These are phyloP conservation scores for Chionographis japonica DNA, from an alignment of 106 monocot genomes.

Conservation along the genomic window DNA sequence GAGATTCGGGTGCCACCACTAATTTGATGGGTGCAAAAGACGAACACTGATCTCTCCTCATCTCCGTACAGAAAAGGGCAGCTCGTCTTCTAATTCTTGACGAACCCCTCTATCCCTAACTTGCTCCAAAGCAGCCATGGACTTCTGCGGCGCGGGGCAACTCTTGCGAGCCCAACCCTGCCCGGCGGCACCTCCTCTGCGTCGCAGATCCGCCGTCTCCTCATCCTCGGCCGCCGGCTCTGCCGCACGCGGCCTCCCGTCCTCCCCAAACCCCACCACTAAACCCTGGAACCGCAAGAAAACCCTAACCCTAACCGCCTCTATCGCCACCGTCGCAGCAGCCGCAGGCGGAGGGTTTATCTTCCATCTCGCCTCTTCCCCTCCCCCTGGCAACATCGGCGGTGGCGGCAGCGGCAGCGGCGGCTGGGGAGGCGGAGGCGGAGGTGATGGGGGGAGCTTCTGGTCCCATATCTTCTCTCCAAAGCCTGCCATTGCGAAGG, in stretches of 20 bases:
- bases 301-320: slow-evolving; percentile 13
- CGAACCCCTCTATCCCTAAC: too few species aligned
- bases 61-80: too few species aligned
- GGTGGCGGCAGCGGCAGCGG: slow-evolving; percentile 37
- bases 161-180: background rate
- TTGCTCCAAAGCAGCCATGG: slow-evolving; percentile 3
- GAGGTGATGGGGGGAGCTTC: slow-evolving; percentile 62
- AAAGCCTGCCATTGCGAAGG: slow-evolving; percentile 42
- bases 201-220: background rate
- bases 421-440: slow-evolving; percentile 35
- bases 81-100: too few species aligned
- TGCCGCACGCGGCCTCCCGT: background rate
- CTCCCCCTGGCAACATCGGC: slow-evolving; percentile 24
- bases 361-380: slow-evolving; percentile 14
- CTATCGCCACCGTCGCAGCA: slow-evolving; percentile 29
- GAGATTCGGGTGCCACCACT: too few species aligned
- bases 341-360: slow-evolving; percentile 24
- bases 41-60: too few species aligned
- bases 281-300: background rate
- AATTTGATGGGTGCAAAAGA: too few species aligned
- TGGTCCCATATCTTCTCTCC: slow-evolving; percentile 64
- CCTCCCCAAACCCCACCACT: background rate
- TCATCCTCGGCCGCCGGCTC: background rate
- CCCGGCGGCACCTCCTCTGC: slow-evolving; percentile 10
- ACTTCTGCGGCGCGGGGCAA: background rate